Conservation (phyloP, 78 protist species). For the Chrysochromulina parva region DNA sequence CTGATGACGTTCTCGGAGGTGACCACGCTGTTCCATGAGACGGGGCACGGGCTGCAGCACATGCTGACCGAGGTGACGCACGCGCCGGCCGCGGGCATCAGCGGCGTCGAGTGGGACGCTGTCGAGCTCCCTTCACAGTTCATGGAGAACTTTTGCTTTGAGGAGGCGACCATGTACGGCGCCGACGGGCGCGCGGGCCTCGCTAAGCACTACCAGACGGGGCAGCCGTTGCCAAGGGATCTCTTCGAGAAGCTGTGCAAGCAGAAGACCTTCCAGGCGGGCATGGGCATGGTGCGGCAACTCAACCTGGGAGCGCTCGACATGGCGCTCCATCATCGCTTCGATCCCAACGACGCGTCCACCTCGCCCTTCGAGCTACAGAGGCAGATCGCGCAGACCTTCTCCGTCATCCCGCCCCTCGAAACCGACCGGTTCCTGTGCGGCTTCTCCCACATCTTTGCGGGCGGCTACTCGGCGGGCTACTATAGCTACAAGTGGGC, state of each 20-base stretch:
- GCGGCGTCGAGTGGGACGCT: conserved; percentile 65
- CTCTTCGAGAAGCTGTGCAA: conserved; percentile 33
- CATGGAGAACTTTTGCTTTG: conserved; percentile 56
- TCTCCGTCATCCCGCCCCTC: neutral
- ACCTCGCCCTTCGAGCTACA: neutral
- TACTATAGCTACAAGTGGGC: conserved; percentile 52
- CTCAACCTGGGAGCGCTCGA: conserved; percentile 26
- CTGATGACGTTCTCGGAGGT: conserved; percentile 54
- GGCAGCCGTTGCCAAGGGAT: conserved; percentile 29
- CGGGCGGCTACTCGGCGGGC: conserved; percentile 45
- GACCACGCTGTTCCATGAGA: conserved; percentile 67
- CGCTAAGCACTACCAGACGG: conserved; percentile 42
- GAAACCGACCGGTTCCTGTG: conserved; percentile 17
- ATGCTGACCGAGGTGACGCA: conserved; percentile 50
- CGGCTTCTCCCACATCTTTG: conserved; percentile 33
- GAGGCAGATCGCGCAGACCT: neutral
- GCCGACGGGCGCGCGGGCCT: no score
- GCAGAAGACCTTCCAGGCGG: conserved; percentile 28
- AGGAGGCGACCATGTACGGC: conserved; percentile 18
- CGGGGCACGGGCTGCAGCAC: conserved; percentile 64
- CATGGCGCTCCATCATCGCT: neutral
- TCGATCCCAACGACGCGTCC: neutral
- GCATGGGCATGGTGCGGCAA: conserved; percentile 47
- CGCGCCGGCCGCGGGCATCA: conserved; percentile 52
- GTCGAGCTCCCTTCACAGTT: conserved; percentile 66